Conservation (phyloP, 768 basidiomycete genomes). For the Auriculariales sp. region DNA sequence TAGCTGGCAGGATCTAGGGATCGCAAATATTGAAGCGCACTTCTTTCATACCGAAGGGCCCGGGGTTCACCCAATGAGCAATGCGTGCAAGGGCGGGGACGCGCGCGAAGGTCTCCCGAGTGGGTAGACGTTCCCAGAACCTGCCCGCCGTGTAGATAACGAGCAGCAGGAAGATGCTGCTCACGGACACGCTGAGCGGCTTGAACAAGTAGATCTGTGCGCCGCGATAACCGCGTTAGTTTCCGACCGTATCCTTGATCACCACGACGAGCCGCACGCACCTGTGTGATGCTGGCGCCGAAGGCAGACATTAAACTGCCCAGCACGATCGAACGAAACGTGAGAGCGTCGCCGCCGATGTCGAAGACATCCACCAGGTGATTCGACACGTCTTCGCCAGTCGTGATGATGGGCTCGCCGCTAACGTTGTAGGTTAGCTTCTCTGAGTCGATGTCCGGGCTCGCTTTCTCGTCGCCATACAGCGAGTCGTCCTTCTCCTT, state of each 20-base stretch:
- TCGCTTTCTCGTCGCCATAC: no score
- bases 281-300: slow-evolving; percentile 44
- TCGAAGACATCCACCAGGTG: slow-evolving; percentile 44
- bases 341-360: slow-evolving; percentile 40
- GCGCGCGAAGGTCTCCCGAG: slow-evolving; percentile 22
- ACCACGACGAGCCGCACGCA: no score
- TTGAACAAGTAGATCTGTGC: slow-evolving; percentile 45
- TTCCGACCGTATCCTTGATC: no score
- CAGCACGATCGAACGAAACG: slow-evolving; percentile 39
- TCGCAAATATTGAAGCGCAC: slow-evolving; percentile 16
- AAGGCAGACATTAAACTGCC: slow-evolving; percentile 43
- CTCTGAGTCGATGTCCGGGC: no score
- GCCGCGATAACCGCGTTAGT: neutral
- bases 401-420: slow-evolving; percentile 8
- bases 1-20: neutral
- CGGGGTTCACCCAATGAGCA: slow-evolving; percentile 35
- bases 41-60: slow-evolving; percentile 44
- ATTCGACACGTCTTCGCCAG: slow-evolving; percentile 11
- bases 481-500: no score
- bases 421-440: no score
- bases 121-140: slow-evolving; percentile 24
- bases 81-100: slow-evolving; percentile 24
- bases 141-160: slow-evolving; percentile 36
- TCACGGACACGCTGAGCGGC: slow-evolving; percentile 35
- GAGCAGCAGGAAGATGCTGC: slow-evolving; percentile 42